Base-by-base conservation (phyloP, 352 stramenopile species). In the Pythium vanterpoolii region DNA sequence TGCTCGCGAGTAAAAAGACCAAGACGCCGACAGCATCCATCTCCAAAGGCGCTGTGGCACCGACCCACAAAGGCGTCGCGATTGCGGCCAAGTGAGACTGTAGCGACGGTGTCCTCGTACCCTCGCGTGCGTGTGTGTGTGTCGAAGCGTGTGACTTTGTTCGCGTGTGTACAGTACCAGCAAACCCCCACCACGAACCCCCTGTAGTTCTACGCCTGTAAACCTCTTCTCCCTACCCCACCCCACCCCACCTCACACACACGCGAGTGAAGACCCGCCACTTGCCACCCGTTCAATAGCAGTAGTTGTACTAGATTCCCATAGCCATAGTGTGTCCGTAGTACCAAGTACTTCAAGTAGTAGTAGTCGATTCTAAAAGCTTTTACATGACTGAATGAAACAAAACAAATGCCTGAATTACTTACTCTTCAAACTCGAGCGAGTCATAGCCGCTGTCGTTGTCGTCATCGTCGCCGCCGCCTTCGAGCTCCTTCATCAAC, bases 371-470 rank as follows among this genome's bases (percentile, higher is more conserved):
- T n/a, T n/a, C n/a, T n/a, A n/a, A n/a, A n/a, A n/a, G n/a, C n/a
- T n/a, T n/a, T n/a, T n/a, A 43, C 14, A 16, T 47, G n/a, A 27
- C 23, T 27, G 16, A 46, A 46, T 27, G n/a, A 46, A 46, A 46
- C 1, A 46, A 43, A 43, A n/a, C n/a, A n/a, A n/a, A n/a, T n/a
- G n/a, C n/a, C 38, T 21, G 6, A 7, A 43, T 18, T 21, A 43
- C 38, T 44, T 61, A 50, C 44, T 86, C 76, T 54, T 87, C 77
- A 56, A 83, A 83, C 39, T 92, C 79, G 56, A 93, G 78, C 65
- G 83, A 90, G 60, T 90, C 80, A 55, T 93, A 90, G 57, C 79
- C 82, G 21, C 52, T 59, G 19, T 86, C 77, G 50, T 89, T 76
- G n/a, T 18, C 38, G 18, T 83, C 76, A 11, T 65, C 73, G 27